phyloP scores from a whole-genome alignment of 1,139 yeast genomes.

The Yamadazyma diddensiae region DNA sequence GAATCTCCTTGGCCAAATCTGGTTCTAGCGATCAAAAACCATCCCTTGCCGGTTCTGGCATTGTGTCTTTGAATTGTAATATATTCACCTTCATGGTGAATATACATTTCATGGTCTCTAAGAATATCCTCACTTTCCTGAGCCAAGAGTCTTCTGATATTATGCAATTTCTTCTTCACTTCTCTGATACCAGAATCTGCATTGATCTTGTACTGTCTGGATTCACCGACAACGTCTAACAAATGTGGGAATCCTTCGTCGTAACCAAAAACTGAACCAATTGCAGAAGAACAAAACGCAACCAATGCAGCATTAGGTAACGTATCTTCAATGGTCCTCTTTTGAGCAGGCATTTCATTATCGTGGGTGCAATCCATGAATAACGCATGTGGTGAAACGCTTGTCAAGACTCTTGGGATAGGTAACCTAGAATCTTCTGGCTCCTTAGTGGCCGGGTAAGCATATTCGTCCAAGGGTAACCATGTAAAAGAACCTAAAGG shows the following conservation, averaged over 20 bases:
- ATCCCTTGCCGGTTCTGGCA: conserved; percentile 82
- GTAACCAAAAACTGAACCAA: conserved; percentile 91
- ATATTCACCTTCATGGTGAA: conserved; percentile 90
- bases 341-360: conserved; percentile 84
- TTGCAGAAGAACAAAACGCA: conserved; percentile 88
- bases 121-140: conserved; percentile 58
- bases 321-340: conserved; percentile 91
- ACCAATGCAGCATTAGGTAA: conserved; percentile 93
- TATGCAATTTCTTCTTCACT: conserved; percentile 61
- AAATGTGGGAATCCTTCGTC: conserved; percentile 88
- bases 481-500: conserved; percentile 90
- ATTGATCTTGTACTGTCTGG: conserved; percentile 55
- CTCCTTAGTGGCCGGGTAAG: conserved; percentile 56
- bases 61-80: conserved; percentile 87
- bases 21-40: conserved; percentile 84
- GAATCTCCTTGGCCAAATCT: conserved; percentile 53
- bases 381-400: conserved; percentile 82
- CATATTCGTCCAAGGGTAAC: conserved; percentile 68
- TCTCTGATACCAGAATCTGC: conserved; percentile 62
- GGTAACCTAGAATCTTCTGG: conserved; percentile 42
- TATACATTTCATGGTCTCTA: conserved; percentile 86
- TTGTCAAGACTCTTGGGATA: conserved; percentile 60
- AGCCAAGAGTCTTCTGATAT: conserved; percentile 60
- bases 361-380: conserved; percentile 99
- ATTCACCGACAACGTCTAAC: conserved; percentile 79